Percentiles rank a stretch among this genome's conserved stretches.
These are phyloP conservation scores for Apiospora aurea DNA, from an alignment of 2,329 filamentous ascomycete species.

Conservation along the genomic window DNA sequence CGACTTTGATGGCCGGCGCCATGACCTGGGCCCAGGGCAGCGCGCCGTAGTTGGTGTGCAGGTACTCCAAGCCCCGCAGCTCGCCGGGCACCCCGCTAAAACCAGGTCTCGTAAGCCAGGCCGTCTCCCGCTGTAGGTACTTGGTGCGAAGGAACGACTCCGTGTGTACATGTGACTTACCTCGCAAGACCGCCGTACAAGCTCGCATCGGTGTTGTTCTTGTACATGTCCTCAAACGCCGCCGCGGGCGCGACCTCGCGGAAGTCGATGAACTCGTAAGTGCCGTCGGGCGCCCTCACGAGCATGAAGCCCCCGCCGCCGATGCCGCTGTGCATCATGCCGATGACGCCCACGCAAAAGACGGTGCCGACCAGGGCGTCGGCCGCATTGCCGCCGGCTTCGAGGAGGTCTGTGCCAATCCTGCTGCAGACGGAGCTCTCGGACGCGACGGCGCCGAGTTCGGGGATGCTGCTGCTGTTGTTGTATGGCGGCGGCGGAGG, in stretches of 20 bases:
- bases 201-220: constrained; percentile 68
- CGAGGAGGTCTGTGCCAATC: constrained; percentile 70
- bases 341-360: constrained; percentile 77
- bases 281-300: constrained; percentile 74
- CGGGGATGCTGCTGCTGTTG: constrained; percentile 29
- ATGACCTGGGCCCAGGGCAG: constrained; percentile 73
- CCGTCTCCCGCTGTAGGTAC: background rate
- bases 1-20: constrained; percentile 73
- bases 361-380: constrained; percentile 78
- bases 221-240: constrained; percentile 82
- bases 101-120: constrained; percentile 26
- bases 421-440: constrained; percentile 73
- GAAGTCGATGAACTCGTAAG: constrained; percentile 85
- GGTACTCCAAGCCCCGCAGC: constrained; percentile 74
- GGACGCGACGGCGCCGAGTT: constrained; percentile 71
- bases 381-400: constrained; percentile 71
- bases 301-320: constrained; percentile 93
- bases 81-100: constrained; percentile 72
- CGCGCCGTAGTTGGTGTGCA: constrained; percentile 72
- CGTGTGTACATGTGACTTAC: constrained; percentile 52
- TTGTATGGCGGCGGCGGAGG: background rate
- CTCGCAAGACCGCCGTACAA: constrained; percentile 74
- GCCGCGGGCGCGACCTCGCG: constrained; percentile 84
- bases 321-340: constrained; percentile 82
- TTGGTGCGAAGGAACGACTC: too few relatives aligned